These are phyloP conservation scores for Peronospora farinosa DNA, from an alignment of 352 stramenopile species.

Conservation along the genomic window DNA sequence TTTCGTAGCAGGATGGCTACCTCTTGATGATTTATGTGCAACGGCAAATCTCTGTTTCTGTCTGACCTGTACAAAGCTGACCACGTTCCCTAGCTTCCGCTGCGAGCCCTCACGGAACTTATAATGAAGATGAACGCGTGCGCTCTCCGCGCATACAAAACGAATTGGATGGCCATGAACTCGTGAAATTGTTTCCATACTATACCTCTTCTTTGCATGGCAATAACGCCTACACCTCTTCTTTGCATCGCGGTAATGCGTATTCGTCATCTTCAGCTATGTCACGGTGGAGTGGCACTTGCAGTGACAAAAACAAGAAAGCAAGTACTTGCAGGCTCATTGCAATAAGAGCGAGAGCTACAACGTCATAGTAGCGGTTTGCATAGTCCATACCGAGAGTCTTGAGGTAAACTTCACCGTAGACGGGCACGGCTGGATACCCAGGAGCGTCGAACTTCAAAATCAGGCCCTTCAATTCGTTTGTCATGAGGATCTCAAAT, in stretches of 20 bases:
- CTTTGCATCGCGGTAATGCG: constrained; percentile 2
- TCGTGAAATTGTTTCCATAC: not conserved
- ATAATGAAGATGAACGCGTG: not conserved
- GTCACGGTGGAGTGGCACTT: constrained; percentile 50
- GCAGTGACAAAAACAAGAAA: constrained; percentile 59
- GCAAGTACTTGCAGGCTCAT: constrained; percentile 48
- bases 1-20: not conserved
- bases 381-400: constrained; percentile 78
- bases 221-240: too few species aligned
- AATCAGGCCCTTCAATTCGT: constrained; percentile 68
- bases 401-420: constrained; percentile 80
- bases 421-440: constrained; percentile 68
- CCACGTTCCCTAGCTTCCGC: not conserved
- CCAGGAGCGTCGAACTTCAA: constrained; percentile 73
- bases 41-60: not conserved
- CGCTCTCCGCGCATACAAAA: not conserved
- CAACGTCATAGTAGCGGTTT: constrained; percentile 66
- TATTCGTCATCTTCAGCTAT: constrained; percentile 21
- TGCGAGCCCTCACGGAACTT: not conserved
- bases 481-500: constrained; percentile 85
- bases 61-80: not conserved
- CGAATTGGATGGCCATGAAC: not conserved
- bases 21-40: not conserved
- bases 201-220: too few species aligned
- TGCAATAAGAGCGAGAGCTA: constrained; percentile 48